Conservation (phyloP, 2,329 filamentous ascomycete genomes). For the Dothistroma septosporum region DNA sequence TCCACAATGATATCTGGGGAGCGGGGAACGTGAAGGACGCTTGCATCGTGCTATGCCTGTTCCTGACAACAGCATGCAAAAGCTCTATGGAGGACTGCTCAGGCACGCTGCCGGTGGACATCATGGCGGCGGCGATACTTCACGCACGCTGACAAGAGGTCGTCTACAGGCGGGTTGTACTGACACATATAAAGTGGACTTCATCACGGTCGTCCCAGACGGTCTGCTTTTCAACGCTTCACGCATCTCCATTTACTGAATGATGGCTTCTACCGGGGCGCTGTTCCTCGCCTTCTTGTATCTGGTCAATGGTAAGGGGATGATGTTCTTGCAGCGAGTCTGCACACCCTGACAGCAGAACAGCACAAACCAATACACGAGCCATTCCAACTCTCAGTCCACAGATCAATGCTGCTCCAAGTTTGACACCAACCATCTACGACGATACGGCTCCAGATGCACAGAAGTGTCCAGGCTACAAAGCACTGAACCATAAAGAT, state of each 20-base stretch:
- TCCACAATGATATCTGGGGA: background rate
- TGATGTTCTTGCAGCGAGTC: background rate
- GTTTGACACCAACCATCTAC: constrained; percentile 24
- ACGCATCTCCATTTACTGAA: background rate
- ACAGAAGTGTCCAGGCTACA: constrained; percentile 29
- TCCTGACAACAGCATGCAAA: background rate
- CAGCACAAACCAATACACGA: constrained; percentile 12
- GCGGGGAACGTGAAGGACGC: background rate
- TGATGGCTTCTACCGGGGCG: background rate
- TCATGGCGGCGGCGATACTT: background rate
- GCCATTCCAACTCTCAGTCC: constrained; percentile 21
- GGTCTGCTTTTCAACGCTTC: background rate
- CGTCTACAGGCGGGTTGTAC: background rate
- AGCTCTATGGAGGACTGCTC: background rate
- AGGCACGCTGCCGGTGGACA: background rate
- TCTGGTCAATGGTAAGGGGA: background rate
- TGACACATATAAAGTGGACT: background rate
- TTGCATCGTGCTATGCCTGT: constrained; percentile 4
- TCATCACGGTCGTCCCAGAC: background rate
- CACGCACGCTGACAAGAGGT: background rate
- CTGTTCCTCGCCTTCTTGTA: background rate
- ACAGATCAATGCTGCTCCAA: constrained; percentile 27
- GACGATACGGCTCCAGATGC: constrained; percentile 25
- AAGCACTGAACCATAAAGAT: constrained; percentile 19
- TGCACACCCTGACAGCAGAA: background rate